Evolutionary conservation across 2,329 filamentous ascomycete genomes (phyloP), one percentile per base, ranked within the genome.

Genomic region (Didymella arachidicola): DNA sequence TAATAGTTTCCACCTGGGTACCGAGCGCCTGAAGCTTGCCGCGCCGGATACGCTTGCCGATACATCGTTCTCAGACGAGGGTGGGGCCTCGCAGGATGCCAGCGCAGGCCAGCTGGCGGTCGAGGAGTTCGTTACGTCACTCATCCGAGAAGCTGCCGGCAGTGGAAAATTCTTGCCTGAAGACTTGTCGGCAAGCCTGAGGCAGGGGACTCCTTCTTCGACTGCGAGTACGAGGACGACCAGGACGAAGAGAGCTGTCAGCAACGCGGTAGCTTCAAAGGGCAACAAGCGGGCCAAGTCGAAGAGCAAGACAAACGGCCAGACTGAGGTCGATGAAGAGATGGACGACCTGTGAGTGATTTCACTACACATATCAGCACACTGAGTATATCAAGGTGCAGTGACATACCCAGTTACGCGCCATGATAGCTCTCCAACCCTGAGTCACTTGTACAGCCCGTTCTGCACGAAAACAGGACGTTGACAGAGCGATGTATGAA

Each of bases 1-100:
- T 67, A 74, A 72, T 34, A 75, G 75, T 36, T 80, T 82, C 65
- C 72, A 74, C 18, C 64, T 82, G 7, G 48, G 75, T 63, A 67
- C 67, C 38, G 54, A 80, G 14, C 77, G 75, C 34, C 63, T 81
- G 7, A 82, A 81, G 64, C 55, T 79, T 60, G 42, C 63, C 63
- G 56, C 76, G 46, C 67, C 72, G 7, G 67, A 72, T 36, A 65
- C 65, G 6, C 62, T 67, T 11, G 59, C 58, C 11, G 70, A 73
- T 14, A 62, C 60, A 0, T 72, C 72, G 1, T 58, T 69, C 25
- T 65, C 70, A 7, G 69, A 72, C 11, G 64, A 66, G 11, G 68
- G 62, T 39, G 60, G 53, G 7, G 50, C 57, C 10, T 62, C 59
- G 7, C 69, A 70, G 36, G 71, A 73, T 43, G 57, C 59, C 26